Percentiles rank a stretch among this genome's conserved stretches.
phyloP scores from a whole-genome alignment of 2,329 filamentous ascomycete genomes.

The Alternaria ethzedia region DNA sequence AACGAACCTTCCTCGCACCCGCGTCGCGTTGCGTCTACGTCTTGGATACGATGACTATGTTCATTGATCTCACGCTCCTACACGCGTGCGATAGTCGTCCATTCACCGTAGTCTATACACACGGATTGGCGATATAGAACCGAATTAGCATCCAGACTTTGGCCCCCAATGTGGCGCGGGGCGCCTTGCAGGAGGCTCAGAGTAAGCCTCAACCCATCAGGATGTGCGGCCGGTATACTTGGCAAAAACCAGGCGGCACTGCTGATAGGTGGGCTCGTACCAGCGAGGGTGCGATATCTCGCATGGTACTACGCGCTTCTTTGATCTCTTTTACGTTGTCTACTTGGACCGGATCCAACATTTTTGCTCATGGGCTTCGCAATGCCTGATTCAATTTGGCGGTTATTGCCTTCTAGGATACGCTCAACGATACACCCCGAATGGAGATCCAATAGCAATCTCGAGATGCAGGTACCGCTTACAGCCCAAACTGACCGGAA shows the following conservation, averaged over 20 bases:
- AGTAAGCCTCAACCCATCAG: background rate
- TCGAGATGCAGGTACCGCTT: background rate
- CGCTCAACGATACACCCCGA: background rate
- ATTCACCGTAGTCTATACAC: background rate
- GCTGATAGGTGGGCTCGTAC: conserved; percentile 16
- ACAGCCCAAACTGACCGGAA: background rate
- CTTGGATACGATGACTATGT: background rate
- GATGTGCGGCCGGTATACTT: conserved; percentile 13
- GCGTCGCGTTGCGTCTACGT: background rate
- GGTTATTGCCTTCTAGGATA: background rate
- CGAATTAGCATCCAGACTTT: background rate
- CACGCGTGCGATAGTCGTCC: background rate
- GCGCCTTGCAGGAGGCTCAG: background rate
- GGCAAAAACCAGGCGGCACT: conserved; percentile 8
- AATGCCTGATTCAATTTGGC: background rate
- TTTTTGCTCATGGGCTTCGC: background rate
- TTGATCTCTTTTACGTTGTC: background rate
- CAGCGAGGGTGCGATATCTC: conserved; percentile 19
- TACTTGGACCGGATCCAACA: too few species aligned
- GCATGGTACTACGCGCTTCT: background rate
- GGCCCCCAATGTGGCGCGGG: background rate
- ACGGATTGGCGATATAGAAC: background rate
- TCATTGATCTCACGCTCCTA: background rate
- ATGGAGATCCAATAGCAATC: background rate
- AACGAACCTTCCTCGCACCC: background rate